Percentiles rank a stretch among this genome's conserved stretches.
Conservation (phyloP, 345 rosid genomes). For the Populus simonii region DNA sequence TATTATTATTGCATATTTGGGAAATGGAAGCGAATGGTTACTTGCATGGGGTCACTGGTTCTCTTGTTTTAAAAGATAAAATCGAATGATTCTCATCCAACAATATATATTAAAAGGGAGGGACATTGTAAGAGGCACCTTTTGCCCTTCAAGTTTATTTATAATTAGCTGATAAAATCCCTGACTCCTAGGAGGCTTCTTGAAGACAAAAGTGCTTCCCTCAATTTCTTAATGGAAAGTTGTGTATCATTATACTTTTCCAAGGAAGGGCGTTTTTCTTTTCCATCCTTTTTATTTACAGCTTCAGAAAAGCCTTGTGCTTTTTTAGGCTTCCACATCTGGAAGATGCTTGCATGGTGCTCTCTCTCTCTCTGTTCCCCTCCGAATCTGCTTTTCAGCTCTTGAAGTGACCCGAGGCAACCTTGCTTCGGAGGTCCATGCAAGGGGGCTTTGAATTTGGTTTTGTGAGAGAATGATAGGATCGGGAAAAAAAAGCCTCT, state of each 20-base stretch:
- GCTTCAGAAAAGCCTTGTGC: conserved; percentile 30
- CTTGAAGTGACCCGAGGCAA: conserved; percentile 44
- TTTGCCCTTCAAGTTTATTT: conserved; percentile 21
- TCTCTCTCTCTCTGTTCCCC: neutral
- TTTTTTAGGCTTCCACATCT: conserved; percentile 46
- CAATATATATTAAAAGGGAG: neutral
- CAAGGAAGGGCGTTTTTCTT: conserved; percentile 5
- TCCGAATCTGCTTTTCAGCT: conserved; percentile 43
- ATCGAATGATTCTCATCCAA: too few relatives aligned
- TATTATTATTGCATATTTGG: too few relatives aligned
- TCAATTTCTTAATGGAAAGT: conserved; percentile 45
- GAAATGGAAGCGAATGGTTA: too few relatives aligned
- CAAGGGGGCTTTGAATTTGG: conserved; percentile 15
- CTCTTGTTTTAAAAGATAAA: too few relatives aligned
- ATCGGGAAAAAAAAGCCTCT: conserved; percentile 26
- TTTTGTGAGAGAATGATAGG: conserved; percentile 16
- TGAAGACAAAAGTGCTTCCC: conserved; percentile 50
- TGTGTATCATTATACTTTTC: conserved; percentile 47
- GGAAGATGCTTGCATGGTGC: conserved; percentile 40
- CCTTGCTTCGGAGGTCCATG: conserved; percentile 23
- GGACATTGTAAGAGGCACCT: conserved; percentile 34
- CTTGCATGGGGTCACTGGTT: too few relatives aligned
- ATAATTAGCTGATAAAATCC: conserved; percentile 18
- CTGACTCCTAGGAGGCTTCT: conserved; percentile 52
- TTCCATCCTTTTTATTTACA: neutral